A percentile compares a stretch with the other conserved stretches of the same genome.
Evolutionary conservation across 2,329 filamentous ascomycete genomes (phyloP).

Genomic region (Pseudogymnoascus sp.): DNA sequence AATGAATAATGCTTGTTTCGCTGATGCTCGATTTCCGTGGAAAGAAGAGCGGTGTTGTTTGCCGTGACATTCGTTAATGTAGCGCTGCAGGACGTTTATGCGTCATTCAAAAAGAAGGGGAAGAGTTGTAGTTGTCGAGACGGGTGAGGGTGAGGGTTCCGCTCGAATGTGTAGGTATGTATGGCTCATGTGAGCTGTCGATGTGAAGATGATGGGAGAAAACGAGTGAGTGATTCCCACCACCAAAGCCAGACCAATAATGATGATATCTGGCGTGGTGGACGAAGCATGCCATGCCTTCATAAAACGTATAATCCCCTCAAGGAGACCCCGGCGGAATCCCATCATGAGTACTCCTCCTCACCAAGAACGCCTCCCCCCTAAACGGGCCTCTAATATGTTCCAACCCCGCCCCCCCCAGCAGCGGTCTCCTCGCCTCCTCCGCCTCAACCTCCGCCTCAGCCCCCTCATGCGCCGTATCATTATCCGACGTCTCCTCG

Average conservation of each 20-base stretch:
- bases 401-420: not conserved
- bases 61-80: constrained; percentile 3
- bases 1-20: not conserved
- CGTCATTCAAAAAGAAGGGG: not conserved
- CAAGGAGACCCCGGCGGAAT: not conserved
- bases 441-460: not conserved
- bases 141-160: not conserved
- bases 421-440: not conserved
- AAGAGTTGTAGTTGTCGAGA: not conserved
- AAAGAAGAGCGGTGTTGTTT: not conserved
- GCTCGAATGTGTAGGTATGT: not conserved
- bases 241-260: not conserved
- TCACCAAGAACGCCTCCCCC: not conserved
- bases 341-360: not conserved
- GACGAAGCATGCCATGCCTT: not conserved
- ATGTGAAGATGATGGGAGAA: not conserved
- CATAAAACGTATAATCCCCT: not conserved
- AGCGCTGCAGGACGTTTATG: not conserved
- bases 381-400: not conserved
- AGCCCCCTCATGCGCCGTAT: not conserved
- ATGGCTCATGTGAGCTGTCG: not conserved
- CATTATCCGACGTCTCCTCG: not conserved
- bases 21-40: not conserved
- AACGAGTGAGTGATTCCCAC: not conserved
- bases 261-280: too few relatives aligned